Base-by-base conservation (phyloP, 2,329 filamentous ascomycete genomes). In the Spiromastix sp. region DNA sequence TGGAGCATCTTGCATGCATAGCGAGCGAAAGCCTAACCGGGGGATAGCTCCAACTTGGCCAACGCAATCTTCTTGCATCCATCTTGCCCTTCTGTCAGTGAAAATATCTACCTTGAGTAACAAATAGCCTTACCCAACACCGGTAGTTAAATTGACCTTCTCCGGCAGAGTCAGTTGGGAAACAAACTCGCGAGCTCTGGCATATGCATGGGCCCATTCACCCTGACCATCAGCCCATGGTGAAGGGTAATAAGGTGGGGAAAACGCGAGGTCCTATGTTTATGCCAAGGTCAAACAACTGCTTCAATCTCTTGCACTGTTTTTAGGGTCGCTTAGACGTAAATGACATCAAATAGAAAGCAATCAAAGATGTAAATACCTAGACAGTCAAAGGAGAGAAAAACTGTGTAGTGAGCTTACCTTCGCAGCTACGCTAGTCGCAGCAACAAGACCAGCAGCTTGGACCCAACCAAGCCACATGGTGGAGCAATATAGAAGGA, bases 111-210 rank as follows among this genome's bases (percentile, higher is more conserved):
- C n/a, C n/a, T n/a, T n/a, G n/a, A n/a, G n/a, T n/a, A n/a, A n/a
- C n/a, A n/a, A n/a, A n/a, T n/a, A n/a, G n/a, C n/a, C 77, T 57
- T 63, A 89, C 74, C 86, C 86, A 44, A 81, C 74, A 57, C 89
- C 89, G 1, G 87, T 95, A 2, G 89, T 96, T 44, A 98, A 58
- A 58, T 96, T 96, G 59, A 96, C 85, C 65, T 94, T 95, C 59
- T 95, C 87, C 8, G 77, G 54, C 22, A 94, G 68, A 1, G 85
- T 93, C 60, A 94, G 63, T 54, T 86, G 77, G 7, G 80, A 81
- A 30, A 95, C 85, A 50, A 94, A 89, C 2, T 70, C 74, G 46
- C 74, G 76, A 1, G 87, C 87, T 57, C 81, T 79, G 13, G 61
- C 64, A 48, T 93, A 87, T 25, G 85, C 85, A 5, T 76, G 72